Conservation (phyloP, 176 grass and related monocot genomes). For the Rhynchospora tenuis region DNA sequence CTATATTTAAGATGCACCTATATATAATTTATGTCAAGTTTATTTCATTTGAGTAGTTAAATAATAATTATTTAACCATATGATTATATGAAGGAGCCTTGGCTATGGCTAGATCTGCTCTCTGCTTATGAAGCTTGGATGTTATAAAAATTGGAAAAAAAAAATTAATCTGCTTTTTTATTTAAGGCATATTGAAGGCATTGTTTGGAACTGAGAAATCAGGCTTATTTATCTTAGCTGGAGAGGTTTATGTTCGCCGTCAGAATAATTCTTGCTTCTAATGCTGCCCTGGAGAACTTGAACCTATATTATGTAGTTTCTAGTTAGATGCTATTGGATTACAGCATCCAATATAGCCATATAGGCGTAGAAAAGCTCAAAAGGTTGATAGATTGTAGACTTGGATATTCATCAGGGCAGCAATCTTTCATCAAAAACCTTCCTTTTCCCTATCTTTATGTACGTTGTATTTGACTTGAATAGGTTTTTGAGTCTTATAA, state of each 20-base stretch:
- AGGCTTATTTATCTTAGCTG: conserved; percentile 8
- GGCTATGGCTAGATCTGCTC: conserved; percentile 80
- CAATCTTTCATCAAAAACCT: neutral
- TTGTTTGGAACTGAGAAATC: neutral
- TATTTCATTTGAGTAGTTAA: too few species aligned
- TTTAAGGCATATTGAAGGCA: neutral
- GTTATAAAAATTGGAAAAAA: neutral
- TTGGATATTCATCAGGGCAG: neutral
- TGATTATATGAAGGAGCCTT: conserved; percentile 64
- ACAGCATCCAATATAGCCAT: neutral
- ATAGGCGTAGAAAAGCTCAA: neutral
- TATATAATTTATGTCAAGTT: too few species aligned
- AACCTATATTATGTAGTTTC: too few species aligned
- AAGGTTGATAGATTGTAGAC: neutral
- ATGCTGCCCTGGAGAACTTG: neutral
- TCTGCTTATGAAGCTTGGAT: conserved; percentile 47
- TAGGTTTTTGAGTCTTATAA: too few species aligned
- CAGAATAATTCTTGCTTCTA: neutral
- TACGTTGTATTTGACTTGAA: neutral
- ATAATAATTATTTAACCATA: too few species aligned
- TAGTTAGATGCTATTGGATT: neutral
- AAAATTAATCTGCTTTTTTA: neutral
- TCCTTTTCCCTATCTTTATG: too few species aligned
- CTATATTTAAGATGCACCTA: too few species aligned
- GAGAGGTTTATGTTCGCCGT: neutral